Evolutionary conservation across 768 basidiomycete species (phyloP), one percentile per base, ranked within the genome.

Genomic region (Suillus clintonianus): DNA sequence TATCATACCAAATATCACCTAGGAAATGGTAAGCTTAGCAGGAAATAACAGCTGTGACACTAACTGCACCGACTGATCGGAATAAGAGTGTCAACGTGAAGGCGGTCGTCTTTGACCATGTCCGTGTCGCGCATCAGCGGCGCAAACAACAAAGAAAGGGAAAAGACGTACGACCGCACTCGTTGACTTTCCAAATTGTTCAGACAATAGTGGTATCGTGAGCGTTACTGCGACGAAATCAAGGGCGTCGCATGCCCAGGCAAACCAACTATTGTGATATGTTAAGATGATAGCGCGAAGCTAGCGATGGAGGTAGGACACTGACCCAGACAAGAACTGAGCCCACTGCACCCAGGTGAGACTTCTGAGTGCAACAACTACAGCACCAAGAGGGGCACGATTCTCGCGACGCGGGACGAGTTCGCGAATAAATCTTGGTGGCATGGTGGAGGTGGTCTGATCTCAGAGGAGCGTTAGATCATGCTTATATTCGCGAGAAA

Each of bases 81-180:
- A 98, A 90, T 19, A 99, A 85, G 1, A 99, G 82, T 0, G 96
- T 97, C 58, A 97, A 82, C 6, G 96, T 97, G 71, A 99, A 95
- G 7, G 93, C 85, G 22, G 89, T 88, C 51, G 92, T 92, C 83
- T 83, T 62, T 22, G 11, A 27, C 17, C 24, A 17, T 39, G 42
- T 19, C 24, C 37, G 24, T 27, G 34, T 19, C 34, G 4, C 8
- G 5, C 39, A 48, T 51, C 17, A 65, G 59, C 55, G 39, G 32
- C 50, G 45, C 34, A 6, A 30, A 37, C 24, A 53, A 47, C 8
- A 24, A 61, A n/a, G 11, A 54, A 15, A 66, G 15, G 7, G 27
- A 34, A 41, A 41, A 14, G 34, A 71, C 78, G 66, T 53, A 83
- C 83, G 37, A 91, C 85, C 42, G 78, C 70, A 42, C 78, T 68